These are phyloP conservation scores for Dactylellina parvicollis DNA, from an alignment of 2,329 filamentous ascomycete genomes.

Conservation along the genomic window DNA sequence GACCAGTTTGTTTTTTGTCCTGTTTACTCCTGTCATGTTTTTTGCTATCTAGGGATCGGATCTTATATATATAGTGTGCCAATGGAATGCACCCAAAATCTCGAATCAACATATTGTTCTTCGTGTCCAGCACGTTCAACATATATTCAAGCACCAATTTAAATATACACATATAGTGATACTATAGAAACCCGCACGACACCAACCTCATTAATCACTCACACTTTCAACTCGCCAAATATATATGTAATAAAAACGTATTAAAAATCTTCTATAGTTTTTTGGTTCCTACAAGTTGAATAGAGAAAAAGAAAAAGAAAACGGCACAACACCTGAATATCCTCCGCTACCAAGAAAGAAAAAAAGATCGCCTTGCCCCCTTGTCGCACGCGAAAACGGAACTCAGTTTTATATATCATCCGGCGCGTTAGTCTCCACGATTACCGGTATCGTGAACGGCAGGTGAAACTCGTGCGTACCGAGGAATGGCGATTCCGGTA, in stretches of 20 bases:
- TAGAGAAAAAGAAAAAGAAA: constrained; percentile 20
- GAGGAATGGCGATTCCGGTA: constrained; percentile 44
- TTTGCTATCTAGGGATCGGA: constrained; percentile 57
- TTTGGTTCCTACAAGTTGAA: constrained; percentile 17
- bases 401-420: too few relatives aligned
- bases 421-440: constrained; percentile 48
- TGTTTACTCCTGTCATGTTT: constrained; percentile 55
- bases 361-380: too few relatives aligned
- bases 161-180: too few relatives aligned
- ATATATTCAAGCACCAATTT: background rate
- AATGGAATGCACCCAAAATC: background rate
- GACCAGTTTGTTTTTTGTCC: constrained; percentile 26
- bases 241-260: background rate
- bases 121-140: background rate
- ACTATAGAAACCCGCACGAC: too few relatives aligned
- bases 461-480: constrained; percentile 39
- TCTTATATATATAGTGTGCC: constrained; percentile 6
- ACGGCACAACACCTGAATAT: background rate
- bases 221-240: too few relatives aligned
- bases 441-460: constrained; percentile 51
- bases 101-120: background rate
- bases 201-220: too few relatives aligned
- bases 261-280: constrained; percentile 38
- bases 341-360: too few relatives aligned
- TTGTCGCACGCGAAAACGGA: too few relatives aligned